Base-by-base conservation (phyloP, 345 rosid species). In the Arabidopsis suecica region DNA sequence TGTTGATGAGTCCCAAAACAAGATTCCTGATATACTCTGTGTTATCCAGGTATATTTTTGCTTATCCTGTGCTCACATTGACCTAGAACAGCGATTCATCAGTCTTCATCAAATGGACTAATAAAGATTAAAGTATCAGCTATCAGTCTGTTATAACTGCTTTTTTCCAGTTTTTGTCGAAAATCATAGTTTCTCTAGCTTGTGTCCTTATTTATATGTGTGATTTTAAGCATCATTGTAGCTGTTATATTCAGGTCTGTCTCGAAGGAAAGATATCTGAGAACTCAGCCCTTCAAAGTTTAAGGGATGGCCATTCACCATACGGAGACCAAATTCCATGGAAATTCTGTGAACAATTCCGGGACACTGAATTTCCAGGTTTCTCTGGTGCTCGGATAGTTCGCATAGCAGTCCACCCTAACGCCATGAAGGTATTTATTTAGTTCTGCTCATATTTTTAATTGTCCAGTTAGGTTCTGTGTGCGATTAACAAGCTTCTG, bases 381-480 rank as follows among this genome's bases (percentile, higher is more conserved):
- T 89, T 96, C 70, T 96, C 99, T 25, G 99, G 99, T 68, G 98
- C 93, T 85, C 91, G 99, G 51, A 89, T 95, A 41, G 99, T 93
- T 50, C 93, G 99, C 63, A 95, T 95, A 71, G 99, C 99, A 66
- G 92, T 96, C 74, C 98, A 95, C 82, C 99, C 99, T 69, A 89
- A 86, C 77, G 95, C 97, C 66, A 88, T 87, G 90, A 88, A 88
- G 93, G 99, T 95, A 85, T 79, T 79, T 16, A 45, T 45, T 68
- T 61, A 73, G 41, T 48, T 14, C 53, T 33, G 47, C 55, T 49
- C 7, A 9, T 38, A 14, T 34, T 5, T 30, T 41, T 64, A 53
- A 61, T 18, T 71, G 41, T 64, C 14, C 56, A 33, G 28, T 61
- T 28, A 14, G 34, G 41, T 68, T 79, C 81, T 76, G n/a, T 56